Evolutionary conservation across 148 eudicot genomes (phyloP).

Genomic region (Cornus controversa): DNA sequence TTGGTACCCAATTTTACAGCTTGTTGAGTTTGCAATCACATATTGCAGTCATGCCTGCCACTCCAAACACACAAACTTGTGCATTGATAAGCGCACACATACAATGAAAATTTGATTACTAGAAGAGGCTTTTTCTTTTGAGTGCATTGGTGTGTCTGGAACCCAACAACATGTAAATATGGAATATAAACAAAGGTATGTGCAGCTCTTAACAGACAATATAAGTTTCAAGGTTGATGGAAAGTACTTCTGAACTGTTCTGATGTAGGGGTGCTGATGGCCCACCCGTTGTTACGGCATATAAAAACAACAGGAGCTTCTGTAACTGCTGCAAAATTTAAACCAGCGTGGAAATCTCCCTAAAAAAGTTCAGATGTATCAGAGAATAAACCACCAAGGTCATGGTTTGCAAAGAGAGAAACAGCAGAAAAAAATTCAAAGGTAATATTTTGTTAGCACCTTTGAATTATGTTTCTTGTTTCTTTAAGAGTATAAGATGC

Average conservation of each 20-base stretch:
- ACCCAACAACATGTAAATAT: neutral
- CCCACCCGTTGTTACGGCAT: slow-evolving; percentile 99
- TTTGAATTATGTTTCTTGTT: neutral
- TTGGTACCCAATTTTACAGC: neutral
- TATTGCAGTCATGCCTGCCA: neutral
- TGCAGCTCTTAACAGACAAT: neutral
- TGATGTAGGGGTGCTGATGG: slow-evolving; percentile 81
- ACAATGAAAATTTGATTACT: neutral
- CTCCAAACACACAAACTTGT: neutral
- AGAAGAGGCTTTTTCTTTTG: neutral
- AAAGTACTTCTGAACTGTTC: slow-evolving; percentile 89
- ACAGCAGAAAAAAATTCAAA: neutral
- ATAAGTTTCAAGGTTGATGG: neutral
- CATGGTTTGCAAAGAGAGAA: neutral
- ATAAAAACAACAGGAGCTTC: slow-evolving; percentile 82
- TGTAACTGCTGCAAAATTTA: slow-evolving; percentile 93
- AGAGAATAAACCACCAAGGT: neutral
- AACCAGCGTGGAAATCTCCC: slow-evolving; percentile 96
- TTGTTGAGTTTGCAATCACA: neutral
- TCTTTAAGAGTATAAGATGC: neutral
- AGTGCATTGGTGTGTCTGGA: neutral
- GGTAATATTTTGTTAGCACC: neutral
- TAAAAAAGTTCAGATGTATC: slow-evolving; percentile 14
- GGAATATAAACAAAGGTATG: neutral
- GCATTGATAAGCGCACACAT: neutral